Evolutionary conservation across 768 basidiomycete genomes (phyloP).

Genomic region (Asterophora parasitica): DNA sequence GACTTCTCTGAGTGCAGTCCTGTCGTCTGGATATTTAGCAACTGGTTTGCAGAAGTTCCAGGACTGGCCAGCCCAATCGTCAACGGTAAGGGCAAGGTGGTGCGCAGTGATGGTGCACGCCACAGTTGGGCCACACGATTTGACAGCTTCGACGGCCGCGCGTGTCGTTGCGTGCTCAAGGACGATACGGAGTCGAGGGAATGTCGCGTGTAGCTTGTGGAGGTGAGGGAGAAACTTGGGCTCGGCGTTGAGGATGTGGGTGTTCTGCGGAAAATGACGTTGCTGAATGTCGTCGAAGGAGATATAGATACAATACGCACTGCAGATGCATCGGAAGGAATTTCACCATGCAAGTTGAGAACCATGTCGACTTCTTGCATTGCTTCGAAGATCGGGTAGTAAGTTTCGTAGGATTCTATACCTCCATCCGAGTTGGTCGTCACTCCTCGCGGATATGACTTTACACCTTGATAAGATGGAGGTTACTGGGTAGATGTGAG

Average conservation of each 20-base stretch:
- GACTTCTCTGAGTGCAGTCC: constrained; percentile 74
- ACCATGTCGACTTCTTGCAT: constrained; percentile 96
- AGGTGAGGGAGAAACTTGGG: constrained; percentile 85
- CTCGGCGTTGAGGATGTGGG: constrained; percentile 92
- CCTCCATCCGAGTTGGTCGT: constrained; percentile 97
- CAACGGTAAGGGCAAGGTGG: constrained; percentile 89
- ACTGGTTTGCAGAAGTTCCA: constrained; percentile 98
- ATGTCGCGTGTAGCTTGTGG: constrained; percentile 69
- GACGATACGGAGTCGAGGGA: constrained; percentile 90
- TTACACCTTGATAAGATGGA: constrained; percentile 52
- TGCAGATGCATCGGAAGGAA: constrained; percentile 75
- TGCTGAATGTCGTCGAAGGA: neutral
- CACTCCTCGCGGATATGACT: constrained; percentile 95
- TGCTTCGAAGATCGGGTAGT: constrained; percentile 88
- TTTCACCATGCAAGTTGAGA: constrained; percentile 94
- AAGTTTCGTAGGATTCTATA: constrained; percentile 91
- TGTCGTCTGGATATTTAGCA: constrained; percentile 92
- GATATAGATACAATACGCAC: constrained; percentile 33
- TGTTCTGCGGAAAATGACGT: constrained; percentile 50
- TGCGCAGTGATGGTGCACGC: constrained; percentile 97
- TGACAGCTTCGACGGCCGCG: constrained; percentile 84
- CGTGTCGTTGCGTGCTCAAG: constrained; percentile 95
- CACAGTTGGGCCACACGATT: constrained; percentile 72
- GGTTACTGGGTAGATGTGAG: neutral
- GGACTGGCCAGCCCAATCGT: constrained; percentile 94